Percentiles rank a stretch among this genome's conserved stretches.
These are phyloP conservation scores for Shiraia sp. DNA, from an alignment of 2,329 filamentous ascomycete genomes.

Conservation along the genomic window DNA sequence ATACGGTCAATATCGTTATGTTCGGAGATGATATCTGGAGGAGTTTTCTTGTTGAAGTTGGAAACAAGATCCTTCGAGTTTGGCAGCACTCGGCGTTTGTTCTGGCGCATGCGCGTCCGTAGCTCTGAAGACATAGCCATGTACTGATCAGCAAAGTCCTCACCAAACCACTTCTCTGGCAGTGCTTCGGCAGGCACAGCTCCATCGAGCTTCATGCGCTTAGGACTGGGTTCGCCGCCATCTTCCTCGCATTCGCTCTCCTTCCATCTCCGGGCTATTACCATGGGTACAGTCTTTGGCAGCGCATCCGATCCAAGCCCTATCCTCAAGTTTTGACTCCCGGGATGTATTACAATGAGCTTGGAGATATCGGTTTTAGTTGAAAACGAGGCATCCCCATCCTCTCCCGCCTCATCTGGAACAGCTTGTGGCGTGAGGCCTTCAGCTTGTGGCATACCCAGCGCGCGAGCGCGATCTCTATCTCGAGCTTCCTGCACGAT, in stretches of 20 bases:
- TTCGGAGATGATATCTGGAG: slow-evolving; percentile 84
- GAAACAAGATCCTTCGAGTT: slow-evolving; percentile 95
- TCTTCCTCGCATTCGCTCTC: slow-evolving; percentile 83
- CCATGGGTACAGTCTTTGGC: slow-evolving; percentile 92
- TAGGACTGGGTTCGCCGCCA: slow-evolving; percentile 76
- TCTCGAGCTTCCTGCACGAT: slow-evolving; percentile 88
- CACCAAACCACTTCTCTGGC: slow-evolving; percentile 81
- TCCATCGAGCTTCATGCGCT: slow-evolving; percentile 63
- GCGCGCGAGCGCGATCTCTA: slow-evolving; percentile 80
- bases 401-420: slow-evolving; percentile 36
- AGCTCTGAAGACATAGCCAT: slow-evolving; percentile 82
- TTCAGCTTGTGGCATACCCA: slow-evolving; percentile 60
- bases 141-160: slow-evolving; percentile 72
- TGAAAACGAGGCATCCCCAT: slow-evolving; percentile 30
- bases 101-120: slow-evolving; percentile 85
- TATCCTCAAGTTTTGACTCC: slow-evolving; percentile 92
- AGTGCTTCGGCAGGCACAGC: slow-evolving; percentile 63
- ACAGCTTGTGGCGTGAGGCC: slow-evolving; percentile 22
- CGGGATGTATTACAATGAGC: slow-evolving; percentile 91
- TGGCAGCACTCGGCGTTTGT: slow-evolving; percentile 93
- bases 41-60: slow-evolving; percentile 86
- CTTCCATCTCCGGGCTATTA: slow-evolving; percentile 77
- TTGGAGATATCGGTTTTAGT: slow-evolving; percentile 72
- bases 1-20: slow-evolving; percentile 94
- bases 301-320: slow-evolving; percentile 94